These are phyloP conservation scores for Venturia carpophila DNA, from an alignment of 2,329 filamentous ascomycete genomes.

Conservation along the genomic window DNA sequence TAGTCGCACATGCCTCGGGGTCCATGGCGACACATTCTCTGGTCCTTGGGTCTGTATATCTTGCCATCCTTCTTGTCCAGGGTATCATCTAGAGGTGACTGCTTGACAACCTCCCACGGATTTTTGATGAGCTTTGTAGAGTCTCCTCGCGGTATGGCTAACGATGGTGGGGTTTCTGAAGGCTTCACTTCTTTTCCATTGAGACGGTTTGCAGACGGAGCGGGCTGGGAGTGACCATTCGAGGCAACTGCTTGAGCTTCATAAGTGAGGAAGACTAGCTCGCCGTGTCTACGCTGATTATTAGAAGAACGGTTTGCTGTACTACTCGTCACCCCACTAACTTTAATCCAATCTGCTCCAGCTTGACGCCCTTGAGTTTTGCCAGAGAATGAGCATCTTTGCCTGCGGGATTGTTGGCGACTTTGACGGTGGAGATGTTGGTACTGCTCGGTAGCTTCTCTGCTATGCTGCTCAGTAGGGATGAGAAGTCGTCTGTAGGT, in stretches of 20 bases:
- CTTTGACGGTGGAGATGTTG: constrained; percentile 47
- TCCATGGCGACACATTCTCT: constrained; percentile 89
- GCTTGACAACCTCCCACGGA: constrained; percentile 85
- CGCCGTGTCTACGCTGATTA: constrained; percentile 61
- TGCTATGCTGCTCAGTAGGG: constrained; percentile 47
- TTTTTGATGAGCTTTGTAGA: constrained; percentile 63
- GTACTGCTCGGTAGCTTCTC: constrained; percentile 52
- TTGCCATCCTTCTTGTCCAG: constrained; percentile 87
- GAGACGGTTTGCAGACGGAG: constrained; percentile 52
- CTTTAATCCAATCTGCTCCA: constrained; percentile 51
- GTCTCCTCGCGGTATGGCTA: constrained; percentile 51
- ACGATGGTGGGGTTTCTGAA: constrained; percentile 54
- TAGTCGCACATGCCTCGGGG: constrained; percentile 99
- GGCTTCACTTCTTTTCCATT: constrained; percentile 68
- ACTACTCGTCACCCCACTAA: constrained; percentile 28
- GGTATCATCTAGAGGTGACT: constrained; percentile 78
- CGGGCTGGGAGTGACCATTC: constrained; percentile 40
- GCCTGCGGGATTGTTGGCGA: constrained; percentile 54
- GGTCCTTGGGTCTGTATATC: constrained; percentile 65
- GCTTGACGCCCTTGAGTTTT: constrained; percentile 46
- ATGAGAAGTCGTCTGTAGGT: constrained; percentile 61
- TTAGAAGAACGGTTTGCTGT: constrained; percentile 22
- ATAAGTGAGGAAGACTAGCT: constrained; percentile 83
- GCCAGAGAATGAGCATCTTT: constrained; percentile 48
- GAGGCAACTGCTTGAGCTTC: constrained; percentile 46